Percentiles rank a stretch among this genome's conserved stretches.
These are phyloP conservation scores for Lactifluus subvellereus DNA, from an alignment of 768 basidiomycete species.

Conservation along the genomic window DNA sequence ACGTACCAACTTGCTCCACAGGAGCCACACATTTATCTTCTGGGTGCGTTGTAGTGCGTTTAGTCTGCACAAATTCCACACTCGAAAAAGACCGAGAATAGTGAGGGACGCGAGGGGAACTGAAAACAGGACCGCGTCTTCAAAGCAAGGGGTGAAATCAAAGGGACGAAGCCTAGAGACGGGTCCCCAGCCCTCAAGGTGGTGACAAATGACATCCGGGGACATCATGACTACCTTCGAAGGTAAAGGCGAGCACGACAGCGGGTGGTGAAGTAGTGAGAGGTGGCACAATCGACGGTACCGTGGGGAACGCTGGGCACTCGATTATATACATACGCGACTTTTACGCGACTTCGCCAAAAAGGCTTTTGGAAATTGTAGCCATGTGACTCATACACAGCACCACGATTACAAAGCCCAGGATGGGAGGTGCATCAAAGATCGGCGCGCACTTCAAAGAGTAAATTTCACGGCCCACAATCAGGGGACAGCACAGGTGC, in stretches of 20 bases:
- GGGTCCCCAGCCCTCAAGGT: constrained; percentile 60
- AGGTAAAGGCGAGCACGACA: not conserved
- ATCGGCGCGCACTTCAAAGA: too few relatives aligned
- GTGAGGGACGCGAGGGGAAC: constrained; percentile 43
- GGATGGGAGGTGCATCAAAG: too few relatives aligned
- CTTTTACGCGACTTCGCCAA: too few relatives aligned
- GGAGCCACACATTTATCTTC: constrained; percentile 42
- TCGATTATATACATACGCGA: too few relatives aligned
- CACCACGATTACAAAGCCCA: too few relatives aligned
- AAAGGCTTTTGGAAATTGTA: too few relatives aligned
- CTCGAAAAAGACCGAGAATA: constrained; percentile 38
- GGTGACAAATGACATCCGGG: constrained; percentile 37
- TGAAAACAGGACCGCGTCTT: constrained; percentile 64
- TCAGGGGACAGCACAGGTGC: not conserved
- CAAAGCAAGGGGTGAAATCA: constrained; percentile 77
- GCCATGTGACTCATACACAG: too few relatives aligned
- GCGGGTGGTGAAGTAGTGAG: not conserved
- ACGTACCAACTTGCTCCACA: constrained; percentile 66
- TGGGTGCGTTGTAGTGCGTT: constrained; percentile 35
- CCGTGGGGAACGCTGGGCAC: not conserved
- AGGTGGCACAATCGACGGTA: not conserved
- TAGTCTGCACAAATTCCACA: constrained; percentile 30
- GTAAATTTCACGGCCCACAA: too few relatives aligned
- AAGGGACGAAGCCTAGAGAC: constrained; percentile 57
- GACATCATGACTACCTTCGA: not conserved